Evolutionary conservation across 371 early-diverging fungal species (phyloP).

Genomic region (Mucor lusitanicus): DNA sequence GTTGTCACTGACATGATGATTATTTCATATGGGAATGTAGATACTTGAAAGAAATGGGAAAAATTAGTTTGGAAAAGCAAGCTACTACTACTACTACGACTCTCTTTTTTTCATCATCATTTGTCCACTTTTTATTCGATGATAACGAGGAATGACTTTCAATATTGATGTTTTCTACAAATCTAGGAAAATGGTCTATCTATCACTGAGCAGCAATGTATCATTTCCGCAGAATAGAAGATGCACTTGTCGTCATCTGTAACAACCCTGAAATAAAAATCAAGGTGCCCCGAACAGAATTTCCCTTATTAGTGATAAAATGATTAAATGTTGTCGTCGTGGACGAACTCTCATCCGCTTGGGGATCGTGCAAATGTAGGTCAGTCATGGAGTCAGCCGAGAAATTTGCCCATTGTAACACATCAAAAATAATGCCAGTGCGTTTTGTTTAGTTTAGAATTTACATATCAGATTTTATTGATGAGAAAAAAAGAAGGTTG

Average conservation of each 20-base stretch:
- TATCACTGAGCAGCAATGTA: background rate
- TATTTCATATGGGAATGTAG: background rate
- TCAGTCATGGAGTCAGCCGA: background rate
- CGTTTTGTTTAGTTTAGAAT: background rate
- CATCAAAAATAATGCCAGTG: background rate
- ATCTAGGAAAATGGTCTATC: background rate
- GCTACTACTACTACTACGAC: background rate
- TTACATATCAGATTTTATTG: background rate
- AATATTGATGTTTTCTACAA: background rate
- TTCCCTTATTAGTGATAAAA: background rate
- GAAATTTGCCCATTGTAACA: background rate
- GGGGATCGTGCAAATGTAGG: background rate
- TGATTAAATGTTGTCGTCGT: background rate
- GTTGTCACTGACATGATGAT: background rate
- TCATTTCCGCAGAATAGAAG: background rate
- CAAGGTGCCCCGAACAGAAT: background rate
- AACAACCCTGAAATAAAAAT: background rate
- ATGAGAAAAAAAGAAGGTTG: background rate
- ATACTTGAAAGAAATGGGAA: background rate
- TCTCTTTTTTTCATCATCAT: background rate
- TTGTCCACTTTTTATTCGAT: background rate
- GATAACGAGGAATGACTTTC: background rate
- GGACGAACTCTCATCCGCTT: background rate
- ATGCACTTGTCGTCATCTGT: background rate
- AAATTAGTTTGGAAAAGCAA: background rate